Percentiles rank a stretch among this genome's conserved stretches.
Evolutionary conservation across 805 yeast genomes (phyloP).

Genomic region (Yarrowia yakushimensis): DNA sequence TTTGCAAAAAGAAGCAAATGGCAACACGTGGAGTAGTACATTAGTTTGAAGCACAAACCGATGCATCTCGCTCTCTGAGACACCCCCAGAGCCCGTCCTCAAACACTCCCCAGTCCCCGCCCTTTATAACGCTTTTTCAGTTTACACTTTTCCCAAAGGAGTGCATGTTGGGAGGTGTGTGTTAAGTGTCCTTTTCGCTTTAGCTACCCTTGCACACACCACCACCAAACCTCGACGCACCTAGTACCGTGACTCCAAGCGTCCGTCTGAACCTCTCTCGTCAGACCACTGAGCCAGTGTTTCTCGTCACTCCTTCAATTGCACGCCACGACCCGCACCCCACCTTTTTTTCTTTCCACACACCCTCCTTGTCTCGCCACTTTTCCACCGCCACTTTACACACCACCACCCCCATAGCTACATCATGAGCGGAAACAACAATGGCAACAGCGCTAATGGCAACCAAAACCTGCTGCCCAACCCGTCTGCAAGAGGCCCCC

Average conservation of each 20-base stretch:
- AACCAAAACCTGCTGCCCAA: slow-evolving; percentile 23
- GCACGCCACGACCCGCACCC: background rate
- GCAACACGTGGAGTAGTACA: too few relatives aligned
- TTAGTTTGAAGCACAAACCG: too few relatives aligned
- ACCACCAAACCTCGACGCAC: background rate
- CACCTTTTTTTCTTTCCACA: background rate
- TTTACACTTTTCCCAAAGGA: slow-evolving; percentile 21
- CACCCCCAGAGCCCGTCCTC: too few relatives aligned
- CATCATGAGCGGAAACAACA: slow-evolving; percentile 23
- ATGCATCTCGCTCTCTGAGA: too few relatives aligned
- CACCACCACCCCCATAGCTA: background rate
- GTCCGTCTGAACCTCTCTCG: background rate
- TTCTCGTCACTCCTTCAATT: slow-evolving; percentile 14
- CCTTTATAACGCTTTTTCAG: slow-evolving; percentile 5
- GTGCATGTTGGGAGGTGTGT: slow-evolving; percentile 14
- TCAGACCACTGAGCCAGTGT: background rate
- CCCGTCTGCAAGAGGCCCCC: slow-evolving; percentile 26
- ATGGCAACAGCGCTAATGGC: background rate
- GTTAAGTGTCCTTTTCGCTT: slow-evolving; percentile 21
- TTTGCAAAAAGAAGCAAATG: too few relatives aligned
- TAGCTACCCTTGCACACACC: background rate
- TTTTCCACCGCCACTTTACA: background rate
- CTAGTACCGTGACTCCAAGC: background rate
- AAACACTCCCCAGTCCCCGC: background rate
- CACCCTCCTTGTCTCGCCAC: slow-evolving; percentile 15